Base-by-base conservation (phyloP, 805 yeast genomes). In the Candida railenensis region DNA sequence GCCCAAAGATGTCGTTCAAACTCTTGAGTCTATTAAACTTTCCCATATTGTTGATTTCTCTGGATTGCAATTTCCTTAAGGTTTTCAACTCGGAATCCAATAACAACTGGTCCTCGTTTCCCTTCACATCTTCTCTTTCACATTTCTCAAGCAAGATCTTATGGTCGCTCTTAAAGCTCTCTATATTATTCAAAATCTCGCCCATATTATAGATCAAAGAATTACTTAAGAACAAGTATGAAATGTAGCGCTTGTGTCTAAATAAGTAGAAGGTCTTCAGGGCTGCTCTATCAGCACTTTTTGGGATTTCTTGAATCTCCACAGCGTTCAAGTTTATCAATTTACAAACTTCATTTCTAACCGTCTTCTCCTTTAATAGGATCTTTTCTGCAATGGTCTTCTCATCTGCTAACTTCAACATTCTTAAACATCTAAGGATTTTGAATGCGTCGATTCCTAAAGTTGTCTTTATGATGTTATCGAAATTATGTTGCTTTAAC, bases 261-360 rank as follows among this genome's bases (percentile, higher is more conserved):
- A 89, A 94, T 30, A 91, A 75, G 61, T 81, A 94, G 22, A 87
- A 85, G 1, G 97, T 85, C 54, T 96, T 82, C 36, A 88, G 82
- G 0, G 97, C 96, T 2, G 96, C 91, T 54, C 98, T 77, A 62
- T 94, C 98, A 20, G 82, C 84, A 7, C 96, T 85, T 57, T 92
- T 80, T 11, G 98, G 97, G 22, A 94, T 86, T 67, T 94, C 99
- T 66, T 92, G 98, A 33, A 91, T 77, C 60, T 92, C 96, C 16
- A 91, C 70, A 16, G 87, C 77, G 50, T 91, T 89, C 52, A 81
- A 75, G 44, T 77, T 79, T 22, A 87, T 77, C 45, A 94, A 69
- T 30, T 80, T 78, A 40, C 85, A 79, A 38, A 90, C 68, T 38
- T 85, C 82, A 34, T 83, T 81, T 47, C 97, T 76, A 7, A 90